phyloP scores from a whole-genome alignment of 176 grass and related monocot genomes.

The Oryza glumipatula region DNA sequence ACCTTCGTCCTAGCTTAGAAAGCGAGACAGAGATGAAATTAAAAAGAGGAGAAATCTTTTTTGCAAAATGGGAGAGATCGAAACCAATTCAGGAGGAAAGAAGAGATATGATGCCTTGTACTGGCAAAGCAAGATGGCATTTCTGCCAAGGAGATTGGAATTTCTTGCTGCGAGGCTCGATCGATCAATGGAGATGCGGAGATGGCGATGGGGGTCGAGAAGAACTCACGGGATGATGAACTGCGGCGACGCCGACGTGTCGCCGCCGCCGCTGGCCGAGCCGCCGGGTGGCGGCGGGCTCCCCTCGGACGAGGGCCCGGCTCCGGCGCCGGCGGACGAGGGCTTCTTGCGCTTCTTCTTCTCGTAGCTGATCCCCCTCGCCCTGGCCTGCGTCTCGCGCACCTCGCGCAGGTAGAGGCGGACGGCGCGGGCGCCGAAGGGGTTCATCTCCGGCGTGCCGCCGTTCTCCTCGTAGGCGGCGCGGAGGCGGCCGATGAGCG shows the following conservation, averaged over 20 bases:
- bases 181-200: slow-evolving; percentile 39
- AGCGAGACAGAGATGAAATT: slow-evolving; percentile 46
- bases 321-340: slow-evolving; percentile 4
- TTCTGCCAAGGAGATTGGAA: slow-evolving; percentile 37
- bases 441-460: slow-evolving; percentile 83
- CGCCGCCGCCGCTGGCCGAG: slow-evolving; percentile 35
- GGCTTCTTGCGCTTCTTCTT: slow-evolving; percentile 96
- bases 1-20: slow-evolving; percentile 35
- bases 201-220: neutral
- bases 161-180: neutral
- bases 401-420: slow-evolving; percentile 88
- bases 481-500: slow-evolving; percentile 85
- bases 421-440: slow-evolving; percentile 86
- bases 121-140: slow-evolving; percentile 6
- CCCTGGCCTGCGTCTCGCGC: slow-evolving; percentile 80
- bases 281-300: slow-evolving; percentile 53
- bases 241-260: slow-evolving; percentile 43
- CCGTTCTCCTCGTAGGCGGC: slow-evolving; percentile 98
- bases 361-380: slow-evolving; percentile 91
- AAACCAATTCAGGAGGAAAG: slow-evolving; percentile 27
- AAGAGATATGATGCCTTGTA: slow-evolving; percentile 15
- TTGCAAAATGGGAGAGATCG: slow-evolving; percentile 47
- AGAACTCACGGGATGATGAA: slow-evolving; percentile 71
- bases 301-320: slow-evolving; percentile 62
- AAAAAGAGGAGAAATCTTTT: slow-evolving; percentile 30